Percentiles rank a stretch among this genome's conserved stretches.
Evolutionary conservation across 129 eudicot genomes (phyloP).

Genomic region (Rutidosis leptorrhynchoides): DNA sequence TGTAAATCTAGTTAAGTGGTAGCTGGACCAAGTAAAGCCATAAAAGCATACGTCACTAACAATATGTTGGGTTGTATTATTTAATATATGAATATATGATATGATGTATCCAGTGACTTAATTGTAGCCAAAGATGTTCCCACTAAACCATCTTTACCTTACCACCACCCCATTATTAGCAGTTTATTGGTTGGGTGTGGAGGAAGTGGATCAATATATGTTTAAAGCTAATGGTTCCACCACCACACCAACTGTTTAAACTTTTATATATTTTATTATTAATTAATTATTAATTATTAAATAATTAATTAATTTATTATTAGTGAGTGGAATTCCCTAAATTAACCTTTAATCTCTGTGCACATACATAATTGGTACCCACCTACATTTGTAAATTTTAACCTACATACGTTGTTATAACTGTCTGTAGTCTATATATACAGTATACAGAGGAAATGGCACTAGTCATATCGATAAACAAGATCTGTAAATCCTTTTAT

Average conservation of each 20-base stretch:
- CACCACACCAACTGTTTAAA: constrained; percentile 5
- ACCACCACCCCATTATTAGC: constrained; percentile 17
- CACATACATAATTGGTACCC: neutral
- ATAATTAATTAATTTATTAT: too few species aligned
- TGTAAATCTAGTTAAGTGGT: neutral
- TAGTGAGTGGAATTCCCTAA: neutral
- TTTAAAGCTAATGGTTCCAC: constrained; percentile 21
- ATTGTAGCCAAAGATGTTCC: constrained; percentile 31
- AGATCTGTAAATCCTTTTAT: neutral
- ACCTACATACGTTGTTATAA: neutral
- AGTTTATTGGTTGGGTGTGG: constrained; percentile 3
- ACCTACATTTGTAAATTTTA: neutral
- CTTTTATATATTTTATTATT: neutral
- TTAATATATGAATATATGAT: neutral
- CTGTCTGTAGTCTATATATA: neutral
- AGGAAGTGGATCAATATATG: constrained; percentile 16
- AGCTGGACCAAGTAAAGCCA: neutral
- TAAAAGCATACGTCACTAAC: constrained; percentile 10
- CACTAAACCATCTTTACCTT: constrained; percentile 3
- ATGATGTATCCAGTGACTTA: constrained; percentile 16
- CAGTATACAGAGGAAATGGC: neutral
- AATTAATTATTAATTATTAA: neutral
- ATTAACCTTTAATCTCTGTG: constrained; percentile 3
- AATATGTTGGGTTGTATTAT: constrained; percentile 12
- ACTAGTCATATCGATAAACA: neutral